Evolutionary conservation across 495 filamentous ascomycete species (phyloP).

Genomic region (Aspergillus kassunensis): DNA sequence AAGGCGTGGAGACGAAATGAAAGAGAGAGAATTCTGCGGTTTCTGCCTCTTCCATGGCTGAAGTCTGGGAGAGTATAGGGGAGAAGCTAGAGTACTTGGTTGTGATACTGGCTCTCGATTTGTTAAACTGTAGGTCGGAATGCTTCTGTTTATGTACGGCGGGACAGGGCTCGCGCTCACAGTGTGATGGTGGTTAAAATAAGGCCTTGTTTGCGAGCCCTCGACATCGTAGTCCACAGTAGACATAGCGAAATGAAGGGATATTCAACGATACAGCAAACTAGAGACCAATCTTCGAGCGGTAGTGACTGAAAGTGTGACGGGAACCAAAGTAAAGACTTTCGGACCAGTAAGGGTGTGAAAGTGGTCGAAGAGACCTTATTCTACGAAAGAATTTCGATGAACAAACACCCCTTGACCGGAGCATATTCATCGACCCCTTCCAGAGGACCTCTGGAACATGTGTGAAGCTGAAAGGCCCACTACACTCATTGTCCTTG

Average conservation of each 20-base stretch:
- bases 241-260: conserved; percentile 14
- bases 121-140: conserved; percentile 16
- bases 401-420: conserved; percentile 23
- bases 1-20: conserved; percentile 20
- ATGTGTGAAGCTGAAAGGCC: conserved; percentile 19
- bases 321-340: conserved; percentile 7
- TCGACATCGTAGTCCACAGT: conserved; percentile 13
- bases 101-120: conserved; percentile 8
- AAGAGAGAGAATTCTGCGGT: conserved; percentile 25
- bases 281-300: background rate
- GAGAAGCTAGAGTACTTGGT: conserved; percentile 11
- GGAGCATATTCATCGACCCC: conserved; percentile 22
- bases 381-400: conserved; percentile 13
- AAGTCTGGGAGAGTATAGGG: conserved; percentile 22
- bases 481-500: conserved; percentile 26
- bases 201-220: conserved; percentile 8
- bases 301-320: background rate
- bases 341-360: background rate
- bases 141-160: conserved; percentile 15
- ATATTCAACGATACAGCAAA: background rate
- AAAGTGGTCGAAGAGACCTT: conserved; percentile 16
- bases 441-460: conserved; percentile 25
- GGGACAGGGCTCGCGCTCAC: conserved; percentile 16
- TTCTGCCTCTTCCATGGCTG: conserved; percentile 24
- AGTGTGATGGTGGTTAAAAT: conserved; percentile 16